Evolutionary conservation across 116 monocot species (phyloP).

Genomic region (Papilionanthe hybrid): DNA sequence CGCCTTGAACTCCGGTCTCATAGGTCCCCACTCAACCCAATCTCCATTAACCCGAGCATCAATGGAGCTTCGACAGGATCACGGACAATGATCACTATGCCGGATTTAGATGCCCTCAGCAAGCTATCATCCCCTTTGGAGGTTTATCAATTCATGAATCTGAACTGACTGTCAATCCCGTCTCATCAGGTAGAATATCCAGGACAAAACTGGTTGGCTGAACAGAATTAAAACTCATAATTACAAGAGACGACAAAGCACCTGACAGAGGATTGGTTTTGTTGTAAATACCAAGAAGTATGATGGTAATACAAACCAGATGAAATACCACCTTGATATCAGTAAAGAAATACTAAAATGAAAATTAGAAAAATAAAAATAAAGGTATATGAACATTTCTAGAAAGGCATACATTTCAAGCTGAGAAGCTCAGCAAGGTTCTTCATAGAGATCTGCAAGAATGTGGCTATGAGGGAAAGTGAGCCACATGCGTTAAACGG

Average conservation of each 20-base stretch:
- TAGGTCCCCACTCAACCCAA: not conserved
- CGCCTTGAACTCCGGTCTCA: no score
- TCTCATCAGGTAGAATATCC: not conserved
- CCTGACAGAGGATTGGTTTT: not conserved
- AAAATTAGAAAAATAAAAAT: no score
- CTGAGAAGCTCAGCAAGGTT: no score
- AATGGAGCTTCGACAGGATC: not conserved
- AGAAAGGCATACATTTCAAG: no score
- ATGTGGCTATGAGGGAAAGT: no score
- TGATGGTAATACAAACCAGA: not conserved
- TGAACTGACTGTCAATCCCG: not conserved
- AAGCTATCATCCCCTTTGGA: not conserved
- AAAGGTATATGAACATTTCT: no score
- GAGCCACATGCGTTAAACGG: no score
- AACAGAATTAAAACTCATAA: not conserved
- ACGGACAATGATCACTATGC: not conserved
- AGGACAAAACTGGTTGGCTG: not conserved
- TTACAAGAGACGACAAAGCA: not conserved
- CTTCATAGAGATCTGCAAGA: no score
- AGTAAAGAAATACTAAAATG: no score
- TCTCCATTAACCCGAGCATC: not conserved
- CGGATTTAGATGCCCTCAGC: not conserved
- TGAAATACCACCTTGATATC: no score
- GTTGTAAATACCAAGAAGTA: not conserved
- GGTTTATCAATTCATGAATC: not conserved